phyloP scores from a whole-genome alignment of 768 basidiomycete species.

The Exidia glandulosa region DNA sequence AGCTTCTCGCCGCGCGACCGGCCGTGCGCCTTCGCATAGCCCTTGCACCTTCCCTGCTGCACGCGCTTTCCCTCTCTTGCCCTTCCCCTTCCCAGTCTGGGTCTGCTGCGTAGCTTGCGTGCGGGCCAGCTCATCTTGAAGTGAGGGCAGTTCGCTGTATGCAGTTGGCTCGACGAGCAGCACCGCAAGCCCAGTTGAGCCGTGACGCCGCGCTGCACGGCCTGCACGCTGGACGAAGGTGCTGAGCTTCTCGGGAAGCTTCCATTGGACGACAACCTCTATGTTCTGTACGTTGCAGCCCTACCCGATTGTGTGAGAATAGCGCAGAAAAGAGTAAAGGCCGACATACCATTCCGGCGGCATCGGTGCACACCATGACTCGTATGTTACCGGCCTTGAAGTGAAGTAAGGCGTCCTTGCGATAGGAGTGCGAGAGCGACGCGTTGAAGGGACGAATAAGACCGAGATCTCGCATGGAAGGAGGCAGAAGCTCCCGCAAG shows the following conservation, averaged over 20 bases:
- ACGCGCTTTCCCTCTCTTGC: too few relatives aligned
- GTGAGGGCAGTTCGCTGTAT: too few relatives aligned
- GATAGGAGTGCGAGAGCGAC: background rate
- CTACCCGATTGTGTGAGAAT: slow-evolving; percentile 2
- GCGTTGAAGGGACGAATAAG: background rate
- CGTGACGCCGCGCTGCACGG: slow-evolving; percentile 15
- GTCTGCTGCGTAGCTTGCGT: too few relatives aligned
- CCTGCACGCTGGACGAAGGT: slow-evolving; percentile 12
- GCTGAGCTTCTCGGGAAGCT: slow-evolving; percentile 9
- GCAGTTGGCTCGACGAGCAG: too few relatives aligned
- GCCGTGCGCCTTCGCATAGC: too few relatives aligned
- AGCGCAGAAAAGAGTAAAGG: too few relatives aligned
- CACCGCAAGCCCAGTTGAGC: background rate
- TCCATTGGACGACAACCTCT: slow-evolving; percentile 14
- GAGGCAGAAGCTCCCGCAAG: slow-evolving; percentile 11
- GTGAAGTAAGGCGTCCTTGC: background rate
- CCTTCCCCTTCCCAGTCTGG: too few relatives aligned
- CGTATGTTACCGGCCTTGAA: background rate
- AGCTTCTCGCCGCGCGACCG: too few relatives aligned
- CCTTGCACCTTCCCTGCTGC: too few relatives aligned
- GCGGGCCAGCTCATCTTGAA: too few relatives aligned
- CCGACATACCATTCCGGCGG: background rate
- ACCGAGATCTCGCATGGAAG: background rate
- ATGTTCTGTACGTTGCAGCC: slow-evolving; percentile 13
- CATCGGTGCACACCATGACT: background rate